phyloP scores from a whole-genome alignment of 176 grass and related monocot species.

The Paspalum vaginatum region DNA sequence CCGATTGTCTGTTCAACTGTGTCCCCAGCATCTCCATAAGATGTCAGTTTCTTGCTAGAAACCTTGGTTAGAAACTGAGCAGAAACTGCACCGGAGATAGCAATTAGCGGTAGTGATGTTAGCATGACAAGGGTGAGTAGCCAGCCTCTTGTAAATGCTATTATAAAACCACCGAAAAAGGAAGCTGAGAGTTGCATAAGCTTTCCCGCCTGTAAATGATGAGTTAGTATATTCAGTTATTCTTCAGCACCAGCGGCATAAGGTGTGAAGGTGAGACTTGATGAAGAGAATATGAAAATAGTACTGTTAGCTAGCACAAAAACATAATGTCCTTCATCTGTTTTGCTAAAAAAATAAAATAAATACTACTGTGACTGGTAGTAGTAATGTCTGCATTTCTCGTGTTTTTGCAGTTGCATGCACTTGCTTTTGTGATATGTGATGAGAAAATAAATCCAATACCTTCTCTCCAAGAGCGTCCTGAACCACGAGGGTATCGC shows the following conservation, averaged over 20 bases:
- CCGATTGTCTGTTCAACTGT: conserved; percentile 85
- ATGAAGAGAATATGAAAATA: not conserved
- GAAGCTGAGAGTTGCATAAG: conserved; percentile 53
- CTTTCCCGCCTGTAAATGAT: conserved; percentile 65
- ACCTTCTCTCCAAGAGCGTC: conserved; percentile 68
- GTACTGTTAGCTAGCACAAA: not conserved
- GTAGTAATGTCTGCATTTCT: conserved; percentile 3
- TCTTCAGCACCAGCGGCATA: not conserved
- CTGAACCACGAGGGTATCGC: conserved; percentile 55
- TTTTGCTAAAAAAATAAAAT: not conserved
- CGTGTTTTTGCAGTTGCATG: not conserved
- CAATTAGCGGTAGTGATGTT: conserved; percentile 56
- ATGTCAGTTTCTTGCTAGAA: conserved; percentile 57
- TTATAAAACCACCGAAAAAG: conserved; percentile 61
- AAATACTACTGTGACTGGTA: not conserved
- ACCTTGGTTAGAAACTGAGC: conserved; percentile 48
- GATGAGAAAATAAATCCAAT: conserved; percentile 5
- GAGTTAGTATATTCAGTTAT: conserved; percentile 10
- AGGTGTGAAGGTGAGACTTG: not conserved
- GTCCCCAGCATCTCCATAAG: conserved; percentile 69
- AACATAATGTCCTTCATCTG: not conserved
- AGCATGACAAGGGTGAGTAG: conserved; percentile 77
- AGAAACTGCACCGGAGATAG: conserved; percentile 48
- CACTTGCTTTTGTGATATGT: not conserved
- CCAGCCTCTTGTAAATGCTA: conserved; percentile 77